phyloP scores from a whole-genome alignment of 2,329 filamentous ascomycete genomes.

The Incumbomyces lentus region DNA sequence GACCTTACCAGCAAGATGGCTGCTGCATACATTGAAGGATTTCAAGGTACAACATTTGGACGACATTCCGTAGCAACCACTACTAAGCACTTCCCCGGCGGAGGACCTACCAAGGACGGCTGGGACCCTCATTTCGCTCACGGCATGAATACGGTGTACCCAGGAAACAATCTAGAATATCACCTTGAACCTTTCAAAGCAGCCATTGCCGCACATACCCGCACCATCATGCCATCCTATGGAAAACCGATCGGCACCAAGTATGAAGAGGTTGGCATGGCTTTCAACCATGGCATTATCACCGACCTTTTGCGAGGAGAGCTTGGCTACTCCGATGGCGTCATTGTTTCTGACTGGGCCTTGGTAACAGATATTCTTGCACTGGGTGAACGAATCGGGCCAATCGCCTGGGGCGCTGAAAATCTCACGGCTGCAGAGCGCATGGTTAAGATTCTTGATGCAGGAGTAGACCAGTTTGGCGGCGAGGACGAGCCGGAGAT shows the following conservation, averaged over 20 bases:
- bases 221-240: slow-evolving; percentile 13
- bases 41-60: slow-evolving; percentile 1
- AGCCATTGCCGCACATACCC: slow-evolving; percentile 6
- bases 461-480: slow-evolving; percentile 44
- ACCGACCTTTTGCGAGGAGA: slow-evolving; percentile 39
- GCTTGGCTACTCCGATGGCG: slow-evolving; percentile 40
- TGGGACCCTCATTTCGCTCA: slow-evolving; percentile 45
- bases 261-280: slow-evolving; percentile 28
- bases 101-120: slow-evolving; percentile 39
- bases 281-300: slow-evolving; percentile 43
- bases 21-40: slow-evolving; percentile 6
- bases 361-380: slow-evolving; percentile 39
- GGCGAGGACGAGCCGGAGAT: slow-evolving; percentile 41
- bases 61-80: slow-evolving; percentile 26
- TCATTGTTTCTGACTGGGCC: slow-evolving; percentile 45
- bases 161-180: slow-evolving; percentile 38
- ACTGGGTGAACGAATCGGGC: slow-evolving; percentile 20
- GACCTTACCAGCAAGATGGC: slow-evolving; percentile 2
- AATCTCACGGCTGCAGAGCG: slow-evolving; percentile 34
- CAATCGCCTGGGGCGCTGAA: slow-evolving; percentile 37
- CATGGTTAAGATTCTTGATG: slow-evolving; percentile 36
- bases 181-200: slow-evolving; percentile 8
- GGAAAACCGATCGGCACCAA: slow-evolving; percentile 2
- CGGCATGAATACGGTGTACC: slow-evolving; percentile 43
- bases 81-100: slow-evolving; percentile 46